Evolutionary conservation across 2,329 filamentous ascomycete species (phyloP).

Genomic region (Claviceps lovelessii): DNA sequence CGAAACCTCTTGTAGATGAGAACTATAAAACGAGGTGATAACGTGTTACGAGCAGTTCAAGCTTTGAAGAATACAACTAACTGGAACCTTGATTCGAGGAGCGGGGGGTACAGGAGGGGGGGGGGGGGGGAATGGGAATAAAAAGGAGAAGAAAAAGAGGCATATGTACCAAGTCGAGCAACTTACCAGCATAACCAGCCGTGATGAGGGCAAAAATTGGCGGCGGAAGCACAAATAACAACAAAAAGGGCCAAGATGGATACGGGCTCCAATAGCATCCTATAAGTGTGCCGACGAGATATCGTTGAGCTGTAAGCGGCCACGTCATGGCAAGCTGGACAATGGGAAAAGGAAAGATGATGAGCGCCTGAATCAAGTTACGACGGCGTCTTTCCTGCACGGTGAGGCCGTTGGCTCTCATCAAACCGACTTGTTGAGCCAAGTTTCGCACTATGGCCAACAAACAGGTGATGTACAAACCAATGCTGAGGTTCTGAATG

Average conservation of each 20-base stretch:
- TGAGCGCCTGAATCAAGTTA: slow-evolving; percentile 32
- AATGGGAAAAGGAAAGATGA: slow-evolving; percentile 40
- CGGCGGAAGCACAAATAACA: slow-evolving; percentile 34
- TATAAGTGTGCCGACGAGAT: slow-evolving; percentile 32
- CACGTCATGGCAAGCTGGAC: slow-evolving; percentile 34
- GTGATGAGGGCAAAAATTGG: slow-evolving; percentile 29
- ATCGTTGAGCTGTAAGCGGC: slow-evolving; percentile 33
- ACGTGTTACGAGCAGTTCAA: not conserved
- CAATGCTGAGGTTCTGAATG: slow-evolving; percentile 30
- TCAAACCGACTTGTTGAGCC: slow-evolving; percentile 32
- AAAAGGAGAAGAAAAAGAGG: not conserved
- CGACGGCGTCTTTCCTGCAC: slow-evolving; percentile 26
- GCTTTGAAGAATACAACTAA: not conserved
- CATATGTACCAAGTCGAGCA: not conserved
- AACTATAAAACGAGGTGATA: slow-evolving; percentile 15
- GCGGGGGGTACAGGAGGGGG: too few relatives aligned
- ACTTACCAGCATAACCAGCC: slow-evolving; percentile 34
- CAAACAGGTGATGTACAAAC: slow-evolving; percentile 34
- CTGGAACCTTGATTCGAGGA: too few relatives aligned
- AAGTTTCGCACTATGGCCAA: slow-evolving; percentile 42
- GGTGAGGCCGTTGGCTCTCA: slow-evolving; percentile 26
- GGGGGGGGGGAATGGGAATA: too few relatives aligned
- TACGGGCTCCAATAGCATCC: slow-evolving; percentile 34
- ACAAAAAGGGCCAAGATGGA: slow-evolving; percentile 31
- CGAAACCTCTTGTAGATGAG: slow-evolving; percentile 34